A percentile compares a stretch with the other conserved stretches of the same genome.
These are phyloP conservation scores for Parachlorella kessleri DNA, from an alignment of 139 green algal genomes.

Conservation along the genomic window DNA sequence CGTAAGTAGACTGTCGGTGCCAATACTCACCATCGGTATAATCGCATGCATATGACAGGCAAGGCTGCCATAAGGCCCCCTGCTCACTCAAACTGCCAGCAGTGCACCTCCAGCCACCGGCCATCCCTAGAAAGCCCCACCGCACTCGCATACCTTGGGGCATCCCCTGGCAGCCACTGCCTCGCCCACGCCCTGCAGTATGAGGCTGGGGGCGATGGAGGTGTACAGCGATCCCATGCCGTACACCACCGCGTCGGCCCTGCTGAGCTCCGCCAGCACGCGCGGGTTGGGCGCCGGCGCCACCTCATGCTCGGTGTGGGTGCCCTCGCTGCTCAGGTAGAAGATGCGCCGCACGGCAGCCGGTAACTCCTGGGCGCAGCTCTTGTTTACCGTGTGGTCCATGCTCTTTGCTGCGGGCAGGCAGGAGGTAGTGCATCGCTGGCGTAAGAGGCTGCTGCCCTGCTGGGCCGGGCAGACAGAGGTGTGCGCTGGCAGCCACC, in stretches of 20 bases:
- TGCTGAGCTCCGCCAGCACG: conserved; percentile 59
- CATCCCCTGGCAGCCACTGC: conserved; percentile 55
- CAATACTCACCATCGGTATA: too few species aligned
- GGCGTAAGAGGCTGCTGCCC: too few species aligned
- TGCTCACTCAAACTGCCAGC: not conserved
- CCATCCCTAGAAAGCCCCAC: not conserved
- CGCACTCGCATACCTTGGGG: conserved; percentile 51
- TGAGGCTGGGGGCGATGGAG: conserved; percentile 90
- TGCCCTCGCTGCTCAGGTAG: conserved; percentile 89
- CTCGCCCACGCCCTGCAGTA: conserved; percentile 88
- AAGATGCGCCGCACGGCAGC: conserved; percentile 91
- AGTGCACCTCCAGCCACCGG: not conserved
- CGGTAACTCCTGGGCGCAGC: conserved; percentile 56
- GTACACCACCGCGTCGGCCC: conserved; percentile 89
- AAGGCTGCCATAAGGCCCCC: too few species aligned
- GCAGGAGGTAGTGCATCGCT: too few species aligned
- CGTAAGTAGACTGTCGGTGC: too few species aligned
- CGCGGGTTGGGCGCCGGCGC: conserved; percentile 80
- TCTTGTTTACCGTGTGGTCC: conserved; percentile 86
- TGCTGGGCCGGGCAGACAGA: too few species aligned
- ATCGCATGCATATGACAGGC: too few species aligned
- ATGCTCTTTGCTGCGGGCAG: too few species aligned
- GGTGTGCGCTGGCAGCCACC: too few species aligned
- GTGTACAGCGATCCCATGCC: conserved; percentile 99
- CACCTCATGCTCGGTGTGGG: conserved; percentile 39